Evolutionary conservation across 108 stramenopile genomes (phyloP), one percentile per base, ranked within the genome.

Genomic region (Pseudonitzschia delicatissima): DNA sequence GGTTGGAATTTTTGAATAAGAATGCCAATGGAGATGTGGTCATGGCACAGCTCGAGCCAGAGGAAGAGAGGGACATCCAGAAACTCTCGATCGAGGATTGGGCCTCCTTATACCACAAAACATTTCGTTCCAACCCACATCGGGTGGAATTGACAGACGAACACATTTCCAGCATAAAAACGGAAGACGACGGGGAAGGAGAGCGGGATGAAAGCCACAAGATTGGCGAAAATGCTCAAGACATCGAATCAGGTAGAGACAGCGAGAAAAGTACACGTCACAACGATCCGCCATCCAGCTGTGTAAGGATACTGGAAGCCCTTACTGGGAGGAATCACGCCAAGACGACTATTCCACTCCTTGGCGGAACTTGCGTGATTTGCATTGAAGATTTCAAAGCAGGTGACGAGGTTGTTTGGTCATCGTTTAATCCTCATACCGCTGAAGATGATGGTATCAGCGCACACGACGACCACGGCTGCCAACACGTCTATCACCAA

Each of bases 361-460:
- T 31, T 28, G 6, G n/a, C 17, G 53, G 53, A 15, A 33, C 53
- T n/a, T 55, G 53, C 32, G 12, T 55, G 4, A 29, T 55, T n/a
- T 55, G 53, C 32, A 31, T 55, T 25, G 31, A 33, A 2, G 33
- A 35, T 31, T 55, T 55, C 17, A 13, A n/a, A 33, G 11, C 29
- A 28, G 53, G 32, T 33, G 53, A 55, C 32, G 4, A 33, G 32
- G n/a, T 55, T 7, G 53, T 55, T 33, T 55, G 53, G 53, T 23
- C 53, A 27, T 44, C 42, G 42, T n/a, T n/a, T n/a, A 44, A 44
- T 44, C 17, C 13, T 44, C 2, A 2, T 2, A 44, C 3, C n/a
- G 2, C 7, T 2, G 42, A 44, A 3, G n/a, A 44, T 7, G 2
- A 48, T 23, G 47, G 17, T 23, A 48, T 2, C 20, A 48, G 23